Base-by-base conservation (phyloP, 108 stramenopile species). In the Mayamaea pseudoterrestris region DNA sequence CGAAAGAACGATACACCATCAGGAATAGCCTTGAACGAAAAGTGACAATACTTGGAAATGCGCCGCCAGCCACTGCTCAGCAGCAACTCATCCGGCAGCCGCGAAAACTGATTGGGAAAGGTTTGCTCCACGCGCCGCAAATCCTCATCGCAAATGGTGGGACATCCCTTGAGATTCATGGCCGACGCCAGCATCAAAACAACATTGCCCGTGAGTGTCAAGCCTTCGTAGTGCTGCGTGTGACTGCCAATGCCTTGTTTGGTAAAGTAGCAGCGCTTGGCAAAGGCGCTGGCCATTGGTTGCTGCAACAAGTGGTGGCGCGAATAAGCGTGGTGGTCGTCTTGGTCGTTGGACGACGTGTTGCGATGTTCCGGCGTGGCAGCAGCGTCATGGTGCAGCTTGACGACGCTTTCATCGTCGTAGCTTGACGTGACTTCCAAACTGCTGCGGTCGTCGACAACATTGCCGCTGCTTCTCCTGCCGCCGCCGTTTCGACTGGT, bases 71-170 rank as follows among this genome's bases (percentile, higher is more conserved):
- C 81, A 47, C 67, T 70, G 50, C 74, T 76, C 9, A 90, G 62
- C 26, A 83, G 47, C 17, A 90, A 49, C 50, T 90, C 88, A 56
- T 84, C 88, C 7, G 88, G 88, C 28, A 90, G 50, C 18, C 88
- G 63, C 45, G 72, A 72, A 39, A 83, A 90, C 44, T 90, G 81
- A 53, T 80, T 90, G 36, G 81, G 81, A 70, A 80, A 84, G 1
- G 80, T 82, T 48, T 82, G 80, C 47, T 90, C 88, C 12, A 90
- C 83, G 12, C 88, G 60, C 7, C 88, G 48, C 62, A 90, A 66
- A 61, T 90, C 88, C 55, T 90, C 88, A 55, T 90, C 88, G 50
- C 88, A 90, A 68, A 90, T 90, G 34, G 88, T 90, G 3, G 88
- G 88, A 58, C 88, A 90, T 25, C 88, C 88, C 57, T 83, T 83